phyloP scores from a whole-genome alignment of 305 asterid genomes.

The Solanum chacoense region DNA sequence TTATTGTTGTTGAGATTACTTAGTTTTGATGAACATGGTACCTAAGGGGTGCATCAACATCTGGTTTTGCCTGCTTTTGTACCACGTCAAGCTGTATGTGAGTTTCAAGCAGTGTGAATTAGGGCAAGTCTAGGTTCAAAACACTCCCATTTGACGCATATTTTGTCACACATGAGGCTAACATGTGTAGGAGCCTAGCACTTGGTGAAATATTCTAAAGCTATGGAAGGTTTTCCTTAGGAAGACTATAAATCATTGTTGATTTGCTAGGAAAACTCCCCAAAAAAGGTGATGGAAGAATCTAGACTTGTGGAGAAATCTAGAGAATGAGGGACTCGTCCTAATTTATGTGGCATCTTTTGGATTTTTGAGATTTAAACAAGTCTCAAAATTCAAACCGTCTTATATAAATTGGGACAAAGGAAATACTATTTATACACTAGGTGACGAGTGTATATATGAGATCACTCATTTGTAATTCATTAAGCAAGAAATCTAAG shows the following conservation, averaged over 20 bases:
- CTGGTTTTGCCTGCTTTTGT: too few relatives aligned
- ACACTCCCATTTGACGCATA: neutral
- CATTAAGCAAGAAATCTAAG: neutral
- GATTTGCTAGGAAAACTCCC: neutral
- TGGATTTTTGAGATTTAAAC: rapidly evolving
- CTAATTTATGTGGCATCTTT: neutral
- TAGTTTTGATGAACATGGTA: neutral
- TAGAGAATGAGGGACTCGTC: neutral
- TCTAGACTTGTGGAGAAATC: too few relatives aligned
- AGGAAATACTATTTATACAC: neutral
- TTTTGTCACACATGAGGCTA: too few relatives aligned
- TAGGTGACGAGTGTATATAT: neutral
- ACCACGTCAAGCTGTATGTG: neutral
- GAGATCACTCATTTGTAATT: neutral
- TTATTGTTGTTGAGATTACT: neutral
- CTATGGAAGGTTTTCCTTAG: neutral
- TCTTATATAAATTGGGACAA: too few relatives aligned
- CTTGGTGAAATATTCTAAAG: neutral
- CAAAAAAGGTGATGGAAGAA: neutral
- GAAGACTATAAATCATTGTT: neutral
- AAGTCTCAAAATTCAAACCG: too few relatives aligned
- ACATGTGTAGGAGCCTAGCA: neutral
- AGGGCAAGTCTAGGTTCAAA: neutral
- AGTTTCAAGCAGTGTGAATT: neutral
- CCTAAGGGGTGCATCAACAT: neutral